These are phyloP conservation scores for Tetratostichococcus sp. DNA, from an alignment of 139 green algal species.

Conservation along the genomic window DNA sequence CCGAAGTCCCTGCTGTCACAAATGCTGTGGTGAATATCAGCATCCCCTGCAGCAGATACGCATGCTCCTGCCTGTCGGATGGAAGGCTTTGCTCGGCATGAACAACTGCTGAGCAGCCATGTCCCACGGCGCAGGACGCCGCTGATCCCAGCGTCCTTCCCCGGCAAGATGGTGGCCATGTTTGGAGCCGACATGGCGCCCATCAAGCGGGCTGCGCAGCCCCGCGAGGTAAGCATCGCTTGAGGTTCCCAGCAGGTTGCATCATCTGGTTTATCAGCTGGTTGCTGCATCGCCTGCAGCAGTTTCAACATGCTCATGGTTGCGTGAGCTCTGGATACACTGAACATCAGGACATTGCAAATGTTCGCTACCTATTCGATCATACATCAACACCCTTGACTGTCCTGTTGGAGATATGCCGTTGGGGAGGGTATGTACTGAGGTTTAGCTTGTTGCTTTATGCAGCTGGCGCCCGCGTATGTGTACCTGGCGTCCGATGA, in stretches of 20 bases:
- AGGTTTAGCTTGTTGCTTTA: too few relatives aligned
- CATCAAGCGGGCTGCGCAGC: constrained; percentile 7
- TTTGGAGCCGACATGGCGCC: constrained; percentile 6
- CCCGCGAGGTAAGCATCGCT: background rate
- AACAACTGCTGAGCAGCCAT: background rate
- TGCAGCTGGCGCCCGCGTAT: constrained; percentile 4
- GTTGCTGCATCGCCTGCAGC: too few relatives aligned
- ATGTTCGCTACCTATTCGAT: too few relatives aligned
- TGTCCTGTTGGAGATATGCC: too few relatives aligned
- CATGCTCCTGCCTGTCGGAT: background rate
- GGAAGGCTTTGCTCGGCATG: background rate
- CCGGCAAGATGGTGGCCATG: constrained; percentile 1
- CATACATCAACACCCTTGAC: too few relatives aligned
- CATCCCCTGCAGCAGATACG: background rate
- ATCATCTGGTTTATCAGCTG: background rate
- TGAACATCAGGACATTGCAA: too few relatives aligned
- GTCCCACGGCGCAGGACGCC: constrained; percentile 2
- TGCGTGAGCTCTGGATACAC: too few relatives aligned
- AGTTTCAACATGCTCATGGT: too few relatives aligned
- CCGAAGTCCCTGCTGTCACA: too few relatives aligned
- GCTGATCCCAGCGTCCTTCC: constrained; percentile 6
- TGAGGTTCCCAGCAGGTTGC: background rate
- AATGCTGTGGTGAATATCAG: too few relatives aligned
- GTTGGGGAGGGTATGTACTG: too few relatives aligned
- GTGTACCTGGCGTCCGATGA: constrained; percentile 16